Evolutionary conservation across 371 early-diverging fungal genomes (phyloP).

Genomic region (Mortierella sp.): DNA sequence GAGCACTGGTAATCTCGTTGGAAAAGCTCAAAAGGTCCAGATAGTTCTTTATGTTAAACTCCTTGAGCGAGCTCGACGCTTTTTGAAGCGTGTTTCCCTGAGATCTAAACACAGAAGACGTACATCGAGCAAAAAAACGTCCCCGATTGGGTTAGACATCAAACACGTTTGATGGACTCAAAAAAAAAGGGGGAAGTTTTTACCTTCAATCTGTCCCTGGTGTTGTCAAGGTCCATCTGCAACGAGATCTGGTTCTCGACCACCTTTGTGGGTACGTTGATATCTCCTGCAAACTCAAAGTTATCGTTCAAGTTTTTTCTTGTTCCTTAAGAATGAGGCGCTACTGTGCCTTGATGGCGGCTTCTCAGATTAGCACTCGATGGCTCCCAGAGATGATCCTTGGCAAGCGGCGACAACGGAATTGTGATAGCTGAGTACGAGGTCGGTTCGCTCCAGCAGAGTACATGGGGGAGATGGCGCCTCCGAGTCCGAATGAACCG

Average conservation of each 20-base stretch:
- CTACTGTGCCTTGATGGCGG: conserved; percentile 2
- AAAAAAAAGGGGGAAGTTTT: not conserved
- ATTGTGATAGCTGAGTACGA: conserved; percentile 36
- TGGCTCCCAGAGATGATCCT: conserved; percentile 12
- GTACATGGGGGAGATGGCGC: conserved; percentile 53
- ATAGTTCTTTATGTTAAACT: conserved; percentile 42
- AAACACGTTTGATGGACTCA: not conserved
- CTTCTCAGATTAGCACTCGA: conserved; percentile 31
- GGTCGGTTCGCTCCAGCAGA: conserved; percentile 36
- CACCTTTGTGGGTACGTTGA: conserved; percentile 52
- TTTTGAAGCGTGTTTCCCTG: conserved; percentile 28
- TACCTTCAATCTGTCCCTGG: conserved; percentile 56
- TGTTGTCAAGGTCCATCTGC: conserved; percentile 53
- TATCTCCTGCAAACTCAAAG: conserved; percentile 44
- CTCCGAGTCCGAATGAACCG: conserved; percentile 43
- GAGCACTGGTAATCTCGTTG: conserved; percentile 55
- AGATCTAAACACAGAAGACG: conserved; percentile 16
- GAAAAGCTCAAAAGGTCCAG: conserved; percentile 47
- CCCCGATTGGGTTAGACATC: too few relatives aligned
- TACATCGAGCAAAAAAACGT: not conserved
- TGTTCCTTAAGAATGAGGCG: conserved; percentile 25
- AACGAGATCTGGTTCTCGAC: conserved; percentile 52
- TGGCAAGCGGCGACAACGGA: conserved; percentile 19
- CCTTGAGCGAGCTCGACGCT: conserved; percentile 41
- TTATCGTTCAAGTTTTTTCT: conserved; percentile 57